Evolutionary conservation across 257 asterid genomes (phyloP), one percentile per base, ranked within the genome.

Genomic region (Solanum pimpinellifolium): DNA sequence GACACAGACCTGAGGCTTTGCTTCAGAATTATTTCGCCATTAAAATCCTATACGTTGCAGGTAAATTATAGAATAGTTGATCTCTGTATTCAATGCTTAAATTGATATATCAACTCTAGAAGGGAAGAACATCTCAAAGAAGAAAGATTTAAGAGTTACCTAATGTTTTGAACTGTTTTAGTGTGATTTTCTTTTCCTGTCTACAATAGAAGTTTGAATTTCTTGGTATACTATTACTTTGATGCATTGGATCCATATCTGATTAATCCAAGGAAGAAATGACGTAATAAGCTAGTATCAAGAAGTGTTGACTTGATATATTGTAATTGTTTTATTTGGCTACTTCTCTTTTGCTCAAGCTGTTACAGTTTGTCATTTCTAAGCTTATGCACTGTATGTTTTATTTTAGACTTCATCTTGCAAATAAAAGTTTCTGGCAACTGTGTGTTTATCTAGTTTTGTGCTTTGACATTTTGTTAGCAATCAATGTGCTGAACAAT

Each of bases 11-110:
- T 97, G 89, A 94, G 99, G 88, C 94, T 97, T 27, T 97, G 99
- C 93, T 97, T 97, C 94, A 91, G 99, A 91, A 91, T 97, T 88
- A 97, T 97, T 87, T 97, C 99, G 31, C 99, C 99, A 46, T 87
- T 89, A 39, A 94, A 95, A 91, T 93, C 96, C 70, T 95, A 92
- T 88, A 97, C 99, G 42, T 92, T 97, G 89, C 99, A 95, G 98
- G 99, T 94, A 91, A 85, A 86, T 37, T 49, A 83, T 85, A 75
- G 65, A 85, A 78, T 70, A 14, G 80, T 35, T 4, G 2, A 81
- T 81, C 46, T 49, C 15, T 46, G 66, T 46, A 27, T 42, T 27
- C 27, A 3, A 18, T 78, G 14, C 42, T 74, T 78, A 78, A 46
- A 27, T 78, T 78, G 84, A 78, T 27, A 46, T 15, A 20, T 46